Base-by-base conservation (phyloP, 1,139 yeast species). In the Protomyces lactucae-debilis region DNA sequence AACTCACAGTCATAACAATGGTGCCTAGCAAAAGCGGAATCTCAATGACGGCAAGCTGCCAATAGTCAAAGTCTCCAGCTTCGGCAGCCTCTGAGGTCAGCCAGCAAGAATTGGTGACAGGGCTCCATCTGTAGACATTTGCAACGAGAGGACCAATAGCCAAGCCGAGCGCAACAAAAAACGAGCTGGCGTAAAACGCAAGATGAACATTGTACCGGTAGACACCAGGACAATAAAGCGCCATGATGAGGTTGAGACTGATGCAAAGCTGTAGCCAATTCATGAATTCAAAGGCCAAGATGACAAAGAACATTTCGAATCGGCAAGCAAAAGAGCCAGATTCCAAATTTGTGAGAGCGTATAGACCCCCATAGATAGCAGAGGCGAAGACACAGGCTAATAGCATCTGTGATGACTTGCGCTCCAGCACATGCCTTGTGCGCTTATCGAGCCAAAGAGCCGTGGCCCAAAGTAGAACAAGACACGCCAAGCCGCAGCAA, bases 241-340 rank as follows among this genome's bases (percentile, higher is more conserved):
- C 63, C 18, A 59, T 16, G 35, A 59, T 55, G 32, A 59, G 52
- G 21, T 59, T 59, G 40, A 59, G 45, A 43, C 63, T 52, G 52
- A 59, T 52, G 57, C 63, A 59, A 52, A 55, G 43, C 36, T 59
- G 63, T 32, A 59, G 52, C 56, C 63, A 59, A 32, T 59, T 59
- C 21, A 51, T 52, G 36, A 37, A 48, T 8, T 59, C 54, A 43
- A 52, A 59, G 8, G 52, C 52, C 43, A 43, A 28, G 21, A 59
- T 51, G 40, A 43, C 56, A 9, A 39, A n/a, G 23, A 52, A 36
- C 63, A 59, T 59, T 35, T 55, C 63, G 43, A 59, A 18, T 18
- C 63, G 52, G 53, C 63, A 59, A 23, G 54, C 53, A 9, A 52
- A 6, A 16, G 35, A 6, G 12, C 48, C 48, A 18, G 48, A 16